These are phyloP conservation scores for Acanthochlamys bracteata DNA, from an alignment of 106 monocot species.

Conservation along the genomic window DNA sequence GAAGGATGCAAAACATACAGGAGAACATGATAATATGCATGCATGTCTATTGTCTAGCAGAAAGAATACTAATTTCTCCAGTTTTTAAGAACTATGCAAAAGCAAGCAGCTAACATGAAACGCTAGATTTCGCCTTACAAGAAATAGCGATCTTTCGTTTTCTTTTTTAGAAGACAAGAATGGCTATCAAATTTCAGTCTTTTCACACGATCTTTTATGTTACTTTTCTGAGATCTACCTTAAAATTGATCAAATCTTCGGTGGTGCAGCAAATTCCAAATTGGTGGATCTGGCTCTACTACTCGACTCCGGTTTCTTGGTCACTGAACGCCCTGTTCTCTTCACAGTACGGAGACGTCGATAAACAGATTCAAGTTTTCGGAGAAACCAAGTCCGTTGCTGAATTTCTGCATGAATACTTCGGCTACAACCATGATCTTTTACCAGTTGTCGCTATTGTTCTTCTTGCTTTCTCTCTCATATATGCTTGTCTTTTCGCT, in stretches of 20 bases:
- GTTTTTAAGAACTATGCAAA: too few species aligned
- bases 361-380: constrained; percentile 38
- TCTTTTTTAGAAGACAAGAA: too few species aligned
- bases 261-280: constrained; percentile 69
- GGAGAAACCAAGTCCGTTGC: constrained; percentile 42
- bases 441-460: constrained; percentile 37
- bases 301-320: constrained; percentile 52
- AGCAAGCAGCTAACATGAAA: too few species aligned
- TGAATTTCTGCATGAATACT: constrained; percentile 53
- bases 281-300: constrained; percentile 85
- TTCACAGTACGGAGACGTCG: constrained; percentile 59
- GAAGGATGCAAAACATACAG: too few species aligned
- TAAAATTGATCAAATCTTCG: not conserved
- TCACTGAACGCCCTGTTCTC: constrained; percentile 46
- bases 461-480: constrained; percentile 29
- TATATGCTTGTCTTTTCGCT: constrained; percentile 53
- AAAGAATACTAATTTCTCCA: too few species aligned
- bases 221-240: not conserved
- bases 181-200: too few species aligned
- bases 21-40: too few species aligned
- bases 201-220: too few species aligned
- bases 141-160: too few species aligned
- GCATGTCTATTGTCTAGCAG: too few species aligned
- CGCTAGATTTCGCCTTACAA: too few species aligned
- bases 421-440: constrained; percentile 36